Evolutionary conservation across 176 grass and related monocot species (phyloP).

Genomic region (Chrysopogon serrulatus): DNA sequence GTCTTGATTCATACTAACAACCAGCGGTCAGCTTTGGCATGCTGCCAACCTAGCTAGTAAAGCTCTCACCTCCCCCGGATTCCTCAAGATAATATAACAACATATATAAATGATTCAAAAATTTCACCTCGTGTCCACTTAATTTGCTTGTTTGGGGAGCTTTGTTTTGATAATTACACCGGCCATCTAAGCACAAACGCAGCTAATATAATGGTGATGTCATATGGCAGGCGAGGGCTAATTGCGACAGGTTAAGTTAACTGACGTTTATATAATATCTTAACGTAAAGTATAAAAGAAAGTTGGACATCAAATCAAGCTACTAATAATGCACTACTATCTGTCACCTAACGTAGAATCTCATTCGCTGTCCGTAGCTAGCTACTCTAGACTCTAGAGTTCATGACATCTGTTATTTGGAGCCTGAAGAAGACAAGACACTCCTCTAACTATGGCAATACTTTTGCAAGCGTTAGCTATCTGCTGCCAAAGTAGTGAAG

Average conservation of each 20-base stretch:
- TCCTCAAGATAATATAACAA: neutral
- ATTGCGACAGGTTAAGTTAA: neutral
- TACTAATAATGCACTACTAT: neutral
- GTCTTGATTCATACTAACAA: neutral
- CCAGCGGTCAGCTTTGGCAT: conserved; percentile 21
- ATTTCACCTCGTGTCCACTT: neutral
- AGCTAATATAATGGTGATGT: neutral
- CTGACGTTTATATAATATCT: neutral
- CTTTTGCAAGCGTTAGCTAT: neutral
- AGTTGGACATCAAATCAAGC: neutral
- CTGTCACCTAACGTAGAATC: neutral
- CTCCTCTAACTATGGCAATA: neutral
- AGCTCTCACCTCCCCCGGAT: neutral
- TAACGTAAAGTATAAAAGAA: neutral
- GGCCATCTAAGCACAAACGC: neutral
- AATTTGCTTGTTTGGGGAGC: neutral
- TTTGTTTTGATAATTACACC: neutral
- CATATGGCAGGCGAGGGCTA: neutral
- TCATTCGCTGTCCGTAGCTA: neutral
- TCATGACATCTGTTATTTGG: neutral
- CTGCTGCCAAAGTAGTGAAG: neutral
- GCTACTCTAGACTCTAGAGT: neutral
- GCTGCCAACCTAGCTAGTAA: too few species aligned
- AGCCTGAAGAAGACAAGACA: neutral
- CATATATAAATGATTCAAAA: neutral